Evolutionary conservation across 2,329 filamentous ascomycete genomes (phyloP).

Genomic region (Colletotrichum sp.): DNA sequence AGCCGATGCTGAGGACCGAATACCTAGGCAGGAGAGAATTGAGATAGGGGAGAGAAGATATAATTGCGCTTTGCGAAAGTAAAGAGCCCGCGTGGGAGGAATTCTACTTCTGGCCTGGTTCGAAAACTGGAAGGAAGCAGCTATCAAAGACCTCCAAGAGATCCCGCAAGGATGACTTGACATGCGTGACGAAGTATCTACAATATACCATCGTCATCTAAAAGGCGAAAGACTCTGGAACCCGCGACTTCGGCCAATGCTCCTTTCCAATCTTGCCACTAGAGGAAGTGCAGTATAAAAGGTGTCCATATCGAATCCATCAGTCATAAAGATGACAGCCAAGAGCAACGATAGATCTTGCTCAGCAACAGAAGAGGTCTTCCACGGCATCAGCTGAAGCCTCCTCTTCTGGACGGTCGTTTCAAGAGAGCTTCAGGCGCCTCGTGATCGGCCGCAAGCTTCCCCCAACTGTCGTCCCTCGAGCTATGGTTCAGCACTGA

Average conservation of each 20-base stretch:
- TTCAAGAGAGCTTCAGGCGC: neutral
- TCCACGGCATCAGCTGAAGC: neutral
- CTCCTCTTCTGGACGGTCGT: neutral
- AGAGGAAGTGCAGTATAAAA: neutral
- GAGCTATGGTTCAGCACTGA: neutral
- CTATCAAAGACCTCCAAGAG: no score
- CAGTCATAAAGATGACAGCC: neutral
- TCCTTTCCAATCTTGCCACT: neutral
- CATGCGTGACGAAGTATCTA: neutral
- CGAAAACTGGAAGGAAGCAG: neutral
- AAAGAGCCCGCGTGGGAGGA: neutral
- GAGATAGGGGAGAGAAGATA: neutral
- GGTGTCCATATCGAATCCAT: rapidly evolving
- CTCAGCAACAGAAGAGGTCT: neutral
- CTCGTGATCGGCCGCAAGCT: neutral
- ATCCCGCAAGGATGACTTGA: no score
- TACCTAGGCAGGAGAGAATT: rapidly evolving
- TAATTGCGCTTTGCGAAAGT: rapidly evolving
- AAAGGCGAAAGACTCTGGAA: no score
- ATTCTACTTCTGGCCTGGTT: rapidly evolving
- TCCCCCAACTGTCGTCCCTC: neutral
- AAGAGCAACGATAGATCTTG: neutral
- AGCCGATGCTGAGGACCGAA: neutral
- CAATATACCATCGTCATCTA: no score
- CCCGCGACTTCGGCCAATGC: no score